Conservation (phyloP, 2,329 filamentous ascomycete genomes). For the Ophioceras dolichostomum region DNA sequence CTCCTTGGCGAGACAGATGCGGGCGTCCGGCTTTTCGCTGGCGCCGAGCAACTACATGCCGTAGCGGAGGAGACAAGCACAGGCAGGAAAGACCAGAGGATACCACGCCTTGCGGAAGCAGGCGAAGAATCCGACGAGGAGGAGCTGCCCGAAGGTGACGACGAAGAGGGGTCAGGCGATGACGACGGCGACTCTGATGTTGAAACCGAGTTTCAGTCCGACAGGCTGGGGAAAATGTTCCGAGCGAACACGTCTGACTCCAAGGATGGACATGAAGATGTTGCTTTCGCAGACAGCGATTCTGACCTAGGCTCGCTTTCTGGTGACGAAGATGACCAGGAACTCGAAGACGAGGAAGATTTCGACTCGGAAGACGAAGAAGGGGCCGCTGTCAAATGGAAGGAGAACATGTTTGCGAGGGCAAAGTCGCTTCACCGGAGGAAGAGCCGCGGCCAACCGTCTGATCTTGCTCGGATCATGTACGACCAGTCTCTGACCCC, state of each 20-base stretch:
- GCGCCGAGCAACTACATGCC: constrained; percentile 55
- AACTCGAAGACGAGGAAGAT: constrained; percentile 36
- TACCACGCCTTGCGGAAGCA: constrained; percentile 43
- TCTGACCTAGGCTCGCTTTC: constrained; percentile 87
- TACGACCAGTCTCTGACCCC: constrained; percentile 75
- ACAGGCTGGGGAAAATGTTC: constrained; percentile 50
- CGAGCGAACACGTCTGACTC: constrained; percentile 36
- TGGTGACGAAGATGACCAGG: constrained; percentile 31
- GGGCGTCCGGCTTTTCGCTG: constrained; percentile 76
- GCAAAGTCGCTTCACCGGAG: constrained; percentile 60
- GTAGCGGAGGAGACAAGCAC: constrained; percentile 46
- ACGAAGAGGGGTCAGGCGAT: constrained; percentile 40
- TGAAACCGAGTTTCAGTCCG: constrained; percentile 45
- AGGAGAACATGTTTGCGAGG: constrained; percentile 68
- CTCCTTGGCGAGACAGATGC: constrained; percentile 72
- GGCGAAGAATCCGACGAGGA: constrained; percentile 48
- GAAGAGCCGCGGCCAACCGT: constrained; percentile 61
- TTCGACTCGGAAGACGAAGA: constrained; percentile 49
- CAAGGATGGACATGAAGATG: constrained; percentile 48
- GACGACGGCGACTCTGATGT: constrained; percentile 35
- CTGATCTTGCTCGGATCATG: constrained; percentile 75
- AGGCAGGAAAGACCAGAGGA: constrained; percentile 47
- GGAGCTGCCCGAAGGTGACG: constrained; percentile 39
- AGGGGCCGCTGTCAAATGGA: constrained; percentile 69
- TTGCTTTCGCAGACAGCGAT: constrained; percentile 92